Evolutionary conservation across 129 eudicot genomes (phyloP), one percentile per base, ranked within the genome.

Genomic region (Saposhnikovia divaricata): DNA sequence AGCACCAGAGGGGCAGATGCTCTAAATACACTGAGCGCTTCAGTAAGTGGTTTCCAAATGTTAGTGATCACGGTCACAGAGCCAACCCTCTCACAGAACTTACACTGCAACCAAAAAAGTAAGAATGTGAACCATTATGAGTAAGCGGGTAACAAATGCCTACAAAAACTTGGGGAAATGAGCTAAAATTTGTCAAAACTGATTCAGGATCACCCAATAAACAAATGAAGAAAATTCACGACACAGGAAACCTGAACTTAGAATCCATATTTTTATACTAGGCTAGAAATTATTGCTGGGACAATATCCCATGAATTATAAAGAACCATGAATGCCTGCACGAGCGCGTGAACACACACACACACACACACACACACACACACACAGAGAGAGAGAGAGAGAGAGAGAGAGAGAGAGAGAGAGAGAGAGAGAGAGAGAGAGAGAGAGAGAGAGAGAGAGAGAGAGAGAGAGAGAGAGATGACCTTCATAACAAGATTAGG

Each of bases 71-170:
- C 89, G 6, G 89, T 86, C 37, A 92, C 79, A 28, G 85, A 90
- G 55, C 97, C 98, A 38, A 91, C 96, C 89, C 97, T 87, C 47
- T 79, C 72, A 72, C 98, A 94, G 78, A 91, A 94, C 91, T 94
- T 94, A 75, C 98, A 94, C 98, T 92, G 91, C 80, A 82, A 76
- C 79, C 73, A 10, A 27, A 68, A 80, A 71, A 63, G 61, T 51
- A 37, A 72, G 68, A 38, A 70, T 18, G 53, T 73, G 9, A 43
- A 72, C 37, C 15, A 61, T 8, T 61, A 5, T 1, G 28, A 61
- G 5, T 23, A 51, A 51, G 61, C 6, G 61, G 61, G 61, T 15
- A 15, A 16, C n/a, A 16, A 16, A 6, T 19, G 9, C 6, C 11
- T 39, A 72, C 23, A 76, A 82, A 82, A 40, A n/a, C 59, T n/a